phyloP scores from a whole-genome alignment of 306 rosid genomes.

The Begonia peltatifolia region DNA sequence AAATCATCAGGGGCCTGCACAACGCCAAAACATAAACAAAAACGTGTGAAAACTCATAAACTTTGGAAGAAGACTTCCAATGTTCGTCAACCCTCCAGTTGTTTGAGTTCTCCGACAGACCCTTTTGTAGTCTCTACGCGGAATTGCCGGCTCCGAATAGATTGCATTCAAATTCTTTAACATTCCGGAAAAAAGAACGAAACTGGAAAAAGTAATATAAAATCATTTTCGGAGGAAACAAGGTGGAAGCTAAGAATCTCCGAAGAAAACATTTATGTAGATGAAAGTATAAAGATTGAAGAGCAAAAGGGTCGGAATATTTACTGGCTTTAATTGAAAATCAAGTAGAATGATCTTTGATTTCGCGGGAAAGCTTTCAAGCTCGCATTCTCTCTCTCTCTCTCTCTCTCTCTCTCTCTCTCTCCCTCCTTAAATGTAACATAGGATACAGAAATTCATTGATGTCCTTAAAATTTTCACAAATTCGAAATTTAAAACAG shows the following conservation, averaged over 20 bases:
- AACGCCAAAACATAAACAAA: neutral
- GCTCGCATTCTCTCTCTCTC: neutral
- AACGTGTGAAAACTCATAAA: slow-evolving; percentile 3
- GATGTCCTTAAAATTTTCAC: too few species aligned
- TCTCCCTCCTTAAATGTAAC: neutral
- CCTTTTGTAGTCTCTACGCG: slow-evolving; percentile 21
- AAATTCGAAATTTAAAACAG: too few species aligned
- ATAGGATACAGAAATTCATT: neutral
- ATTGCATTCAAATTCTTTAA: neutral
- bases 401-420: neutral
- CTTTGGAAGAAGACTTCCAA: slow-evolving; percentile 20
- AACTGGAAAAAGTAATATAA: neutral
- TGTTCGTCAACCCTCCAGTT: slow-evolving; percentile 28
- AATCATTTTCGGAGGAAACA: too few species aligned
- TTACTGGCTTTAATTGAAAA: neutral
- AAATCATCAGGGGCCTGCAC: slow-evolving; percentile 3
- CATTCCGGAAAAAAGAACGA: slow-evolving; percentile 7
- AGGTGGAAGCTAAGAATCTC: too few species aligned
- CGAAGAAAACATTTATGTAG: neutral
- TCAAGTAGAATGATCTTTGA: neutral
- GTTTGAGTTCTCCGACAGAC: slow-evolving; percentile 11
- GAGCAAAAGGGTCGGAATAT: neutral
- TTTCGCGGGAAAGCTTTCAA: slow-evolving; percentile 8
- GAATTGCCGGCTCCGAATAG: slow-evolving; percentile 15
- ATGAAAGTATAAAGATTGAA: neutral